Percentiles rank a stretch among this genome's conserved stretches.
Conservation (phyloP, 2,329 filamentous ascomycete species). For the Clonostachys byssicola region DNA sequence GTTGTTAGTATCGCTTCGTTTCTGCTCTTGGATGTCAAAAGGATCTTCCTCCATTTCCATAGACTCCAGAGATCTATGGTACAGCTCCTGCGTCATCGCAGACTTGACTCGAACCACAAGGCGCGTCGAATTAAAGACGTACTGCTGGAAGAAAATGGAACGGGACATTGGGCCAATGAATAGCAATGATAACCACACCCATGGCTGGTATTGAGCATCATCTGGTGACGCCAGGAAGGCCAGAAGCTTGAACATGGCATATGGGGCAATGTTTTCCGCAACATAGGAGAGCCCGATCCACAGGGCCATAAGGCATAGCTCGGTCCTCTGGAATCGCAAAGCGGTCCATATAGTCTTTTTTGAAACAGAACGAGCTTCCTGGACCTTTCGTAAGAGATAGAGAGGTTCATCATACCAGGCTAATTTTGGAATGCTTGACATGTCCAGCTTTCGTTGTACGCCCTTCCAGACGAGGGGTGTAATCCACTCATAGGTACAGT, state of each 20-base stretch:
- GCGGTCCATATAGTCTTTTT: slow-evolving; percentile 40
- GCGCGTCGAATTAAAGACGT: slow-evolving; percentile 53
- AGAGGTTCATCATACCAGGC: slow-evolving; percentile 53
- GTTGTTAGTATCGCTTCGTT: background rate
- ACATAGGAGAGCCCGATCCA: slow-evolving; percentile 30
- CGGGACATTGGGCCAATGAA: slow-evolving; percentile 43
- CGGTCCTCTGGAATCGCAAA: slow-evolving; percentile 32
- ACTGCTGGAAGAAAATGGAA: slow-evolving; percentile 49
- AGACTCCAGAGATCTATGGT: slow-evolving; percentile 48
- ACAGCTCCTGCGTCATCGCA: slow-evolving; percentile 54
- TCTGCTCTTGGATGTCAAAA: slow-evolving; percentile 21
- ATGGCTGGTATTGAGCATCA: slow-evolving; percentile 39
- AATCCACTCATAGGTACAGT: slow-evolving; percentile 46
- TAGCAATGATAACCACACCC: slow-evolving; percentile 49
- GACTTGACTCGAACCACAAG: slow-evolving; percentile 51
- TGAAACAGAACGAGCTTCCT: slow-evolving; percentile 33
- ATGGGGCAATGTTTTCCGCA: slow-evolving; percentile 47
- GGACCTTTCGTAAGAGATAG: slow-evolving; percentile 37
- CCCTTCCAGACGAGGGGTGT: slow-evolving; percentile 44
- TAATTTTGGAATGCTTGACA: slow-evolving; percentile 41
- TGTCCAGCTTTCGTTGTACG: slow-evolving; percentile 33
- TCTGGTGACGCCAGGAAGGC: slow-evolving; percentile 42
- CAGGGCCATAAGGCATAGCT: slow-evolving; percentile 39
- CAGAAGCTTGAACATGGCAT: slow-evolving; percentile 48
- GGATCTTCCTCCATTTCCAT: slow-evolving; percentile 55